Base-by-base conservation (phyloP, 2,329 filamentous ascomycete genomes). In the Colletotrichum noveboracense region DNA sequence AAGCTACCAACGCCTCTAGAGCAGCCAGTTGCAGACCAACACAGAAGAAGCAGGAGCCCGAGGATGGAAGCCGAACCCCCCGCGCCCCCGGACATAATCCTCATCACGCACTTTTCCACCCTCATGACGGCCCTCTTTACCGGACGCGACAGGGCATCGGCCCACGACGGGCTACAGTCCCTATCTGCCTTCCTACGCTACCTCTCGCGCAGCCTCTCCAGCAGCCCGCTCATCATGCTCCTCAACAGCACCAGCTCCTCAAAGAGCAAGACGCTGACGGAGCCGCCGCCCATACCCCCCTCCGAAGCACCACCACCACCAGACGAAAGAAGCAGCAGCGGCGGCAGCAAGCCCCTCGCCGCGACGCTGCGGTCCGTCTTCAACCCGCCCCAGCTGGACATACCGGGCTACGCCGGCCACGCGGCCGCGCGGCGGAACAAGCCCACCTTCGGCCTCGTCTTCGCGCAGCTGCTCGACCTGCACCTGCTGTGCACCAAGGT, bases 81-180 rank as follows among this genome's bases (percentile, higher is more conserved):
- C 7, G 36, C 68, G n/a, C 69, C 79, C 14, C 87, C 87, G 9
- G 86, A 88, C 70, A 82, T 92, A 52, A 85, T 93, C 61, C 83
- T 92, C 69, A 82, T 92, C 70, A 91, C 90, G 9, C 89, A 91
- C 81, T 87, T 91, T 79, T 88, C 89, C 3, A 79, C 84, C 18
- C 84, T 92, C 6, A 85, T 92, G 24, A 87, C 86, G 30, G 81
- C 86, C 6, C 85, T 92, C 65, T 92, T 92, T 82, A 83, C 88
- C 3, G 85, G 86, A 71, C 86, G 86, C 75, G 85, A 87, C 78
- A 88, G 84, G 75, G 79, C 83, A 6, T 79, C 84, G 55, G 91
- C 90, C 2, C 90, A 92, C 81, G 79, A 81, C 6, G 82, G 84
- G 14, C 82, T 91, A n/a, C 84, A 86, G 38, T 82, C 85, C n/a